These are phyloP conservation scores for Thalia dealbata DNA, from an alignment of 176 grass and related monocot genomes.

Conservation along the genomic window DNA sequence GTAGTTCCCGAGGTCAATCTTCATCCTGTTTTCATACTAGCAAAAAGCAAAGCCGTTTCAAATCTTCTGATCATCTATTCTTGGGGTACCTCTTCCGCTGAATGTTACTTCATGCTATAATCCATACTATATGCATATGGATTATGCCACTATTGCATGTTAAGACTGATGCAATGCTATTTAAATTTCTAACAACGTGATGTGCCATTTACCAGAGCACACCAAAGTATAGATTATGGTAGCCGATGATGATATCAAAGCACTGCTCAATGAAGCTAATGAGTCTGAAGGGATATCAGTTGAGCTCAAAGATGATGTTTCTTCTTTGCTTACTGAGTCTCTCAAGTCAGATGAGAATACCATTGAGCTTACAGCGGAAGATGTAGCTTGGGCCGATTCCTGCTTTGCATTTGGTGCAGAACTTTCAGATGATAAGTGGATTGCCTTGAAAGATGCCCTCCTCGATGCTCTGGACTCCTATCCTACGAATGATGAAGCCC, in stretches of 20 bases:
- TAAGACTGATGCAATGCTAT: no score
- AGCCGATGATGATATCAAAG: conserved; percentile 45
- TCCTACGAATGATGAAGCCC: conserved; percentile 12
- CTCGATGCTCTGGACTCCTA: conserved; percentile 48
- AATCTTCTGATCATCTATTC: no score
- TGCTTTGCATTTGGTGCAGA: conserved; percentile 48
- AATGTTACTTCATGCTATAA: no score
- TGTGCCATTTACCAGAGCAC: background rate
- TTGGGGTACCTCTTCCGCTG: no score
- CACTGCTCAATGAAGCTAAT: conserved; percentile 46
- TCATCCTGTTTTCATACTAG: no score
- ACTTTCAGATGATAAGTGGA: conserved; percentile 52
- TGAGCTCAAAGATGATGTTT: conserved; percentile 27
- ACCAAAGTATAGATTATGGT: conserved; percentile 24
- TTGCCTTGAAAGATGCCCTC: conserved; percentile 39
- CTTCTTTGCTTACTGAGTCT: conserved; percentile 39
- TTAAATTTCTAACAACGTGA: background rate
- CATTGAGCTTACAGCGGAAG: conserved; percentile 41
- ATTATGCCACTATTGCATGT: no score
- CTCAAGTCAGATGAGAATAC: conserved; percentile 37
- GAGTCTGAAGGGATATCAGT: conserved; percentile 20
- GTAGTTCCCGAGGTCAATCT: no score
- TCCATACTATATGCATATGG: no score
- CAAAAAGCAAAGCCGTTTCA: no score
- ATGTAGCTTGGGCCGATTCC: conserved; percentile 73